These are phyloP conservation scores for Peterozyma xylosa DNA, from an alignment of 805 yeast genomes.

Conservation along the genomic window DNA sequence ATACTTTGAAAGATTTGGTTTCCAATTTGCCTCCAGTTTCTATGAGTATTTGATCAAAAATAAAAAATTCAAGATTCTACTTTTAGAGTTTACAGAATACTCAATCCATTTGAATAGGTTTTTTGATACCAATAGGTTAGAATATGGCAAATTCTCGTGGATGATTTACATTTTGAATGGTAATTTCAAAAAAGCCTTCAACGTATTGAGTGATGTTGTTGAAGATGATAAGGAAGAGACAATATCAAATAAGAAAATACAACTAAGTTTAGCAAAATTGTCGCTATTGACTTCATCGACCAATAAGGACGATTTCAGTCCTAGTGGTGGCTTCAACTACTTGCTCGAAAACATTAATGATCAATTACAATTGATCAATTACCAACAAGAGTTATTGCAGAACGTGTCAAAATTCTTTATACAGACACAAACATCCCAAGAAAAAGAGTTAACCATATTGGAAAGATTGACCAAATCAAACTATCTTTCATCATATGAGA, in stretches of 20 bases:
- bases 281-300: slow-evolving; percentile 39
- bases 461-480: neutral
- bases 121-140: slow-evolving; percentile 30
- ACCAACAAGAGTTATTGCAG: slow-evolving; percentile 29
- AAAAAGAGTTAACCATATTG: neutral
- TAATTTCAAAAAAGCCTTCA: slow-evolving; percentile 43
- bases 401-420: slow-evolving; percentile 14
- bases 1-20: slow-evolving; percentile 57
- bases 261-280: slow-evolving; percentile 67
- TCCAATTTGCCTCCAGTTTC: slow-evolving; percentile 58
- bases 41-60: slow-evolving; percentile 50
- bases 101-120: slow-evolving; percentile 42
- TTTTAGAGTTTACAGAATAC: slow-evolving; percentile 51
- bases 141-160: slow-evolving; percentile 61
- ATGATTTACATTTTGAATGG: slow-evolving; percentile 50
- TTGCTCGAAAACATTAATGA: slow-evolving; percentile 39
- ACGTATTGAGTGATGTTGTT: slow-evolving; percentile 34
- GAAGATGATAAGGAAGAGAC: slow-evolving; percentile 29
- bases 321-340: slow-evolving; percentile 15
- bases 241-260: slow-evolving; percentile 41
- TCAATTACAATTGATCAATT: slow-evolving; percentile 38
- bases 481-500: neutral
- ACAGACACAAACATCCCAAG: neutral
- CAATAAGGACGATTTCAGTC: slow-evolving; percentile 7
- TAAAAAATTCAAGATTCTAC: slow-evolving; percentile 43